Percentiles rank a stretch among this genome's conserved stretches.
Conservation (phyloP, 2,329 filamentous ascomycete species). For the Fusarium coicis region DNA sequence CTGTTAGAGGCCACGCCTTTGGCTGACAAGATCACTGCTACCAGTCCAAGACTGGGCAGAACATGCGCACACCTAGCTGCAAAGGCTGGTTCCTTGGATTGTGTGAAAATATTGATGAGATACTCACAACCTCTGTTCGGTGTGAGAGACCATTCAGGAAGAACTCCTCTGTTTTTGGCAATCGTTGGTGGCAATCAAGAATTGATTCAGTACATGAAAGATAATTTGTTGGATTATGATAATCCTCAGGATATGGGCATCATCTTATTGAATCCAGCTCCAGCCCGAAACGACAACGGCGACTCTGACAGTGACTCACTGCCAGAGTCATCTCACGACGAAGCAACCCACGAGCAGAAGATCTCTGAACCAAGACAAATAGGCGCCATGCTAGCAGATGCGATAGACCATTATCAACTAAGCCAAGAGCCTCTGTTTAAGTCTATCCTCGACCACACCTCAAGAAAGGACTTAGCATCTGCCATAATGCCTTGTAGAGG, state of each 20-base stretch:
- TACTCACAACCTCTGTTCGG: slow-evolving; percentile 22
- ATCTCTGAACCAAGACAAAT: slow-evolving; percentile 7
- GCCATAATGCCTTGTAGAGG: slow-evolving; percentile 38
- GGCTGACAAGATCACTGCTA: slow-evolving; percentile 1
- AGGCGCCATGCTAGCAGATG: slow-evolving; percentile 27
- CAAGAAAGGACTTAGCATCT: slow-evolving; percentile 23
- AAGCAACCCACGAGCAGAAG: not conserved
- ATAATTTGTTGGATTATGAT: slow-evolving; percentile 11
- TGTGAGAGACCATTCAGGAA: slow-evolving; percentile 24
- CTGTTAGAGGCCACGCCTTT: slow-evolving; percentile 33
- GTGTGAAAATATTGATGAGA: slow-evolving; percentile 25
- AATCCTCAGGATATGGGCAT: slow-evolving; percentile 11
- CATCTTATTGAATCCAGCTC: not conserved
- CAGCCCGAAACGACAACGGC: not conserved
- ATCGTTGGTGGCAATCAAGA: slow-evolving; percentile 13
- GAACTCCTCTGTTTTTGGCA: slow-evolving; percentile 34
- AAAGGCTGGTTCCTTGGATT: slow-evolving; percentile 27
- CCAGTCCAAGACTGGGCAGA: slow-evolving; percentile 17
- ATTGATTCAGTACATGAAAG: slow-evolving; percentile 30
- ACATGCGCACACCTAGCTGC: slow-evolving; percentile 38
- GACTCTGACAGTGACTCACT: not conserved
- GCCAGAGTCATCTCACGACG: not conserved
- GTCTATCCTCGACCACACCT: slow-evolving; percentile 24
- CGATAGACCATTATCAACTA: slow-evolving; percentile 16
- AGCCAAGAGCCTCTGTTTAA: slow-evolving; percentile 8